Percentiles rank a stretch among this genome's conserved stretches.
These are phyloP conservation scores for Lasiosphaeria hispida DNA, from an alignment of 495 filamentous ascomycete genomes.

Conservation along the genomic window DNA sequence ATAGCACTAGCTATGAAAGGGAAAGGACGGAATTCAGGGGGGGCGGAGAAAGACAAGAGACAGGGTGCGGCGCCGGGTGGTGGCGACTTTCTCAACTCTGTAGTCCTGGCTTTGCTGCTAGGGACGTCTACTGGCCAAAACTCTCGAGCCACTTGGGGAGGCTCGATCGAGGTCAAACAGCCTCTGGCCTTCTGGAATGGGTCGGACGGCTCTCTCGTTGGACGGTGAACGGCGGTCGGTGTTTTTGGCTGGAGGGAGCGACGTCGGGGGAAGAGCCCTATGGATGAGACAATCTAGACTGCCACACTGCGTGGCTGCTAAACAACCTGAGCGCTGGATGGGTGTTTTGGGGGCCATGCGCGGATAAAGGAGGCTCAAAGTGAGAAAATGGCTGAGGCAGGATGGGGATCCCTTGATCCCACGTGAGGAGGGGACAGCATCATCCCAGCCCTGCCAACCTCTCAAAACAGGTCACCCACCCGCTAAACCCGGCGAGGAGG, in stretches of 20 bases:
- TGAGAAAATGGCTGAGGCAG: too few relatives aligned
- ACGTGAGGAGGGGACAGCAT: neutral
- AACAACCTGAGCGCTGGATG: neutral
- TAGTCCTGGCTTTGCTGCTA: too few relatives aligned
- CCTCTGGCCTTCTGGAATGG: neutral
- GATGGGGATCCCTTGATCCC: neutral
- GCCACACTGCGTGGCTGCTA: too few relatives aligned
- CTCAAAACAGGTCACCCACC: neutral
- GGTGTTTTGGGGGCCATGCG: neutral
- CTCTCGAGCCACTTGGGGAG: neutral
- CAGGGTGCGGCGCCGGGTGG: too few relatives aligned
- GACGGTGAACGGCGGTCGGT: neutral
- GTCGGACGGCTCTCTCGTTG: constrained; percentile 5
- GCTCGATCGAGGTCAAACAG: neutral
- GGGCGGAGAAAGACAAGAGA: too few relatives aligned
- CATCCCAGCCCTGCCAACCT: constrained; percentile 7
- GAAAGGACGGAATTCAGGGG: too few relatives aligned
- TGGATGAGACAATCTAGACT: constrained; percentile 10
- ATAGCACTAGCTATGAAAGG: too few relatives aligned
- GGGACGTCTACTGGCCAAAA: too few relatives aligned
- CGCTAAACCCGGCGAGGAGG: neutral
- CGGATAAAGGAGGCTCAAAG: too few relatives aligned
- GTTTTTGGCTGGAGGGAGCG: neutral
- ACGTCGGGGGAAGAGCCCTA: neutral
- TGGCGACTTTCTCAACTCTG: too few relatives aligned